A percentile compares a stretch with the other conserved stretches of the same genome.
Evolutionary conservation across 1,284 basidiomycete genomes (phyloP).

Genomic region (Veloboletus limbatus): DNA sequence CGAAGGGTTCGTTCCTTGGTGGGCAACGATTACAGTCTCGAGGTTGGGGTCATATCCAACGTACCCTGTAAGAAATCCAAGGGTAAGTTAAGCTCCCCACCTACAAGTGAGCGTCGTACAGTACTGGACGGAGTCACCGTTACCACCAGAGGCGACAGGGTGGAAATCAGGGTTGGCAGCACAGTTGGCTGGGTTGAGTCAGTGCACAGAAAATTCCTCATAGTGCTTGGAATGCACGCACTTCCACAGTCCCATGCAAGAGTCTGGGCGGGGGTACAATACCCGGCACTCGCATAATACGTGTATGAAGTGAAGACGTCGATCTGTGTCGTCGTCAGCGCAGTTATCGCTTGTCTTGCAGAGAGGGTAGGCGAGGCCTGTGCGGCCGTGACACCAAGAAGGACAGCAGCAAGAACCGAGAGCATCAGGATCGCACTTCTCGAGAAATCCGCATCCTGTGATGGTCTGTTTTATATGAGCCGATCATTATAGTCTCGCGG

Average conservation of each 20-base stretch:
- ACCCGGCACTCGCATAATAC: slow-evolving; percentile 54
- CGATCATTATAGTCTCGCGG: background rate
- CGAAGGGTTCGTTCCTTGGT: slow-evolving; percentile 36
- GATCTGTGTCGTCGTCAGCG: slow-evolving; percentile 44
- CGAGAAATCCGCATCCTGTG: background rate
- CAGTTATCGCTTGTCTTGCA: slow-evolving; percentile 38
- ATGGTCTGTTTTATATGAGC: background rate
- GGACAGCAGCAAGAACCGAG: slow-evolving; percentile 11
- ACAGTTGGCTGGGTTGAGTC: slow-evolving; percentile 46
- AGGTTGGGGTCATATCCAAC: slow-evolving; percentile 38
- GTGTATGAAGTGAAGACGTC: slow-evolving; percentile 52
- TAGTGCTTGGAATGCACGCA: slow-evolving; percentile 26
- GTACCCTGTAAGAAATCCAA: slow-evolving; percentile 31
- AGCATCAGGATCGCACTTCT: slow-evolving; percentile 15
- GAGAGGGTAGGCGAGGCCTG: slow-evolving; percentile 25
- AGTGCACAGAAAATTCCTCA: background rate
- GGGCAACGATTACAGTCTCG: slow-evolving; percentile 36
- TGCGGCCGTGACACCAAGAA: slow-evolving; percentile 19
- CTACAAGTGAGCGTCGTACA: slow-evolving; percentile 32
- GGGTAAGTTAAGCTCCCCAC: background rate
- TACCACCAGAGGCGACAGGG: slow-evolving; percentile 61
- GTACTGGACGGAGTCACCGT: slow-evolving; percentile 51
- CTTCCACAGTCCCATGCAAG: slow-evolving; percentile 60
- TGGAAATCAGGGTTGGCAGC: slow-evolving; percentile 53
- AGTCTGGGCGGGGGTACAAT: slow-evolving; percentile 48